Base-by-base conservation (phyloP, 2,329 filamentous ascomycete species). In the Stemphylium lycopersici region DNA sequence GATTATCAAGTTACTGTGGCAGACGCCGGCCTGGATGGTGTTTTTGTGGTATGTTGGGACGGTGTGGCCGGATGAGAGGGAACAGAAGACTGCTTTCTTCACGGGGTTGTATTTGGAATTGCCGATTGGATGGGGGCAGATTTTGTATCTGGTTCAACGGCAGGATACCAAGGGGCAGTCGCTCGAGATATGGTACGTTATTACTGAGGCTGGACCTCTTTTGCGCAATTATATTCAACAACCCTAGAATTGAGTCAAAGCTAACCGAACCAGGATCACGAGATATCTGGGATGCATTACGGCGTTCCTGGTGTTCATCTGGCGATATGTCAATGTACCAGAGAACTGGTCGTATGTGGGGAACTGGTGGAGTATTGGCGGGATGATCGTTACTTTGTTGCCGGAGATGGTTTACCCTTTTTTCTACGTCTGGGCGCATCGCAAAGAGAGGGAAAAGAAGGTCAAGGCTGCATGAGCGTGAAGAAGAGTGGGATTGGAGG, bases 61-160 rank as follows among this genome's bases (percentile, higher is more conserved):
- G 29, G 34, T 58, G 20, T 78, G 67, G 63, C 73, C 73, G 2
- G 75, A 77, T 57, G 74, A 77, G 57, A 65, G 75, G 18, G 73
- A 77, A 59, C 74, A 77, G 44, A 51, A 76, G 20, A 77, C 75
- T 3, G 76, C 74, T 16, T 78, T 74, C 50, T 77, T 73, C 70
- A 77, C 74, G 13, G 75, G 75, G 0, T 40, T 74, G 31, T 60
- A 72, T 43, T 48, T 78, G 24, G 70, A 77, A 46, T 59, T 76
- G 40, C 75, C 74, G 5, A 77, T 77, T 50, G 70, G 72, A 12
- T 76, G 72, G 71, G 74, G 70, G 0, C 68, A 68, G 36, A 44
- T 76, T 13, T 58, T 68, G 32, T 65, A 76, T 48, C 29, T 75
- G 22, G 12, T 68, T 8, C 63, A 63, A 32, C 56, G 69, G 16